phyloP scores from a whole-genome alignment of 176 grass and related monocot species.

The Olyra latifolia region DNA sequence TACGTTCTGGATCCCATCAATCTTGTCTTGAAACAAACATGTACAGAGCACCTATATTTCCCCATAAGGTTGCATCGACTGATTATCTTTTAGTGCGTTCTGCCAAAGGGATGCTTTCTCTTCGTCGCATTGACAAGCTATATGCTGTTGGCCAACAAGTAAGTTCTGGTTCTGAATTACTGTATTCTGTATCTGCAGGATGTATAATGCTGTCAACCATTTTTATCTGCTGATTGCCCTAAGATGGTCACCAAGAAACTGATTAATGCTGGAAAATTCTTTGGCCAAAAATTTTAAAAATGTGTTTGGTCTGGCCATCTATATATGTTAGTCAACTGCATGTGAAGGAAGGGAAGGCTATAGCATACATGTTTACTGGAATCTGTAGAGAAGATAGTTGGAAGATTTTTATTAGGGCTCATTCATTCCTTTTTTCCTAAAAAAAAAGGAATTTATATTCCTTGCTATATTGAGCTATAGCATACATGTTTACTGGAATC shows the following conservation, averaged over 20 bases:
- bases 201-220: slow-evolving; percentile 4
- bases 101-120: slow-evolving; percentile 79
- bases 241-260: neutral
- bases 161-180: slow-evolving; percentile 31
- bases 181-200: slow-evolving; percentile 18
- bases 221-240: neutral
- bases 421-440: neutral
- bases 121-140: slow-evolving; percentile 79
- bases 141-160: slow-evolving; percentile 94
- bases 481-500: neutral
- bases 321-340: neutral
- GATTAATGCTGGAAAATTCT: slow-evolving; percentile 8
- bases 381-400: neutral
- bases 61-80: slow-evolving; percentile 70
- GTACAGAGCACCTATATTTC: slow-evolving; percentile 90
- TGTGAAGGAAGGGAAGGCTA: too few relatives aligned
- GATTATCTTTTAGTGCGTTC: slow-evolving; percentile 97
- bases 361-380: neutral
- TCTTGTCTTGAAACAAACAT: slow-evolving; percentile 92
- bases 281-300: neutral
- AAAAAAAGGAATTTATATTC: neutral
- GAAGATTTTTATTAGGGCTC: neutral
- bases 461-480: neutral
- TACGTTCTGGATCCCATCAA: slow-evolving; percentile 66
- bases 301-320: neutral